These are phyloP conservation scores for Chrysopogon serrulatus DNA, from an alignment of 176 grass and related monocot species.

Conservation along the genomic window DNA sequence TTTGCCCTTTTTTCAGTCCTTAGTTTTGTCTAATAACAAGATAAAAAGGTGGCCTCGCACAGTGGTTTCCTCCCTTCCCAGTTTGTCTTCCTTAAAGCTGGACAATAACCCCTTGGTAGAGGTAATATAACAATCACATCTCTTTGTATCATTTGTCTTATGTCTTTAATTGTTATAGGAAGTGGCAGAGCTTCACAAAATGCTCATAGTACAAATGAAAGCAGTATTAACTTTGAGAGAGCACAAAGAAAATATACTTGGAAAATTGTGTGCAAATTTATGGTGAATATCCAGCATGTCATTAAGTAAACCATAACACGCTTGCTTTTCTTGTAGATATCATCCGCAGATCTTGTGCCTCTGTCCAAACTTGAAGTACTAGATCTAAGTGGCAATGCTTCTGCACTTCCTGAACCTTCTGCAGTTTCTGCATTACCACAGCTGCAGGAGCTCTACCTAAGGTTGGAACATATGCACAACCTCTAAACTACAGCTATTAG, in stretches of 20 bases:
- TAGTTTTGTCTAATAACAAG: conserved; percentile 83
- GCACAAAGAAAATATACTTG: neutral
- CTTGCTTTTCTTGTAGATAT: conserved; percentile 55
- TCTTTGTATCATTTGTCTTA: neutral
- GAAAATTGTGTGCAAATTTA: neutral
- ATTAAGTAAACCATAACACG: neutral
- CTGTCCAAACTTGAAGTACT: conserved; percentile 71
- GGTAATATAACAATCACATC: conserved; percentile 37
- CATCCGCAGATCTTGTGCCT: conserved; percentile 39
- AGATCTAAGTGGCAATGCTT: conserved; percentile 77
- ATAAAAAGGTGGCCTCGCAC: conserved; percentile 81
- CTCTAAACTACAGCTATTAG: conserved; percentile 6
- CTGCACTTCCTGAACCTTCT: conserved; percentile 63
- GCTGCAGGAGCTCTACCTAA: conserved; percentile 80
- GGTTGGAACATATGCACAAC: conserved; percentile 49
- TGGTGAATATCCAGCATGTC: neutral
- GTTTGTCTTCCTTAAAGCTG: conserved; percentile 68
- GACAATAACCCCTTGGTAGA: conserved; percentile 78
- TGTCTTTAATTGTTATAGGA: neutral
- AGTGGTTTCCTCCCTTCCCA: conserved; percentile 64
- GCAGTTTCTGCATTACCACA: conserved; percentile 52
- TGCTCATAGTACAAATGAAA: neutral
- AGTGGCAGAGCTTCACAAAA: neutral
- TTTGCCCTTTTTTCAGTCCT: conserved; percentile 39
- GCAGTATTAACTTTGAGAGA: neutral